Conservation (phyloP, 257 asterid genomes). For the Fraxinus americana region DNA sequence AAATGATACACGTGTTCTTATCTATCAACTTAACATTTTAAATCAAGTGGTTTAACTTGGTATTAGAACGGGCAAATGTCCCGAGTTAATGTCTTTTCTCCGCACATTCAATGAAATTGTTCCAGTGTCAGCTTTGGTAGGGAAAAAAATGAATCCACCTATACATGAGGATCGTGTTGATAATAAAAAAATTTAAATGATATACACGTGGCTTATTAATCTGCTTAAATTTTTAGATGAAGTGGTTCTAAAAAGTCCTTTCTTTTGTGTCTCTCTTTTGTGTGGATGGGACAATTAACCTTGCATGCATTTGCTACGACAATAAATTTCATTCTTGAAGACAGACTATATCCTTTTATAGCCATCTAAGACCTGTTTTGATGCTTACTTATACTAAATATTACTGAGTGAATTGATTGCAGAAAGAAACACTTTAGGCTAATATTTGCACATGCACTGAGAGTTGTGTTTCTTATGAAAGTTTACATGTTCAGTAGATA, state of each 20-base stretch:
- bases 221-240: too few species aligned
- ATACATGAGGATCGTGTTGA: too few species aligned
- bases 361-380: slow-evolving; percentile 8
- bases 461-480: neutral
- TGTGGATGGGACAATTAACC: neutral
- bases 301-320: neutral
- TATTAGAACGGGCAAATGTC: too few species aligned
- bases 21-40: too few species aligned
- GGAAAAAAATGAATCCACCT: too few species aligned
- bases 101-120: too few species aligned
- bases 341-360: neutral
- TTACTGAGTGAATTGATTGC: neutral
- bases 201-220: too few species aligned
- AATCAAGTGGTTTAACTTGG: too few species aligned
- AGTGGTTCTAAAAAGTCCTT: neutral
- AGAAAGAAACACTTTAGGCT: neutral
- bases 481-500: neutral
- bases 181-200: too few species aligned
- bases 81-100: too few species aligned
- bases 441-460: slow-evolving; percentile 3
- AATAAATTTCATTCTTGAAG: slow-evolving; percentile 12
- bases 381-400: slow-evolving; percentile 6
- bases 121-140: too few species aligned
- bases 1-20: too few species aligned
- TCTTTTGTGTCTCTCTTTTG: neutral